These are phyloP conservation scores for Microglena sp. DNA, from an alignment of 139 green algal species.

Conservation along the genomic window DNA sequence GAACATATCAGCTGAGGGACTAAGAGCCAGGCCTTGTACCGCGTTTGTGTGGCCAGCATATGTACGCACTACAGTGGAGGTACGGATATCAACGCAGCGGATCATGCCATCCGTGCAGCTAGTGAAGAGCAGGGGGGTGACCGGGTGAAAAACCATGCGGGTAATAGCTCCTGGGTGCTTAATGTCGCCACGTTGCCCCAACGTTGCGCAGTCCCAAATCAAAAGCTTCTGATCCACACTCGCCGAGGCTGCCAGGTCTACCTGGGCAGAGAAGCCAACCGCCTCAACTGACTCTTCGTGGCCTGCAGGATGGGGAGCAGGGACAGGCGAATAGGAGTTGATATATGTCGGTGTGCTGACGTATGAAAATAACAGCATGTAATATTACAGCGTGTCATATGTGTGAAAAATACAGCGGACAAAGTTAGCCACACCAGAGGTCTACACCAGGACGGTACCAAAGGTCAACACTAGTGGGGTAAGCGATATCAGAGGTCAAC, in stretches of 20 bases:
- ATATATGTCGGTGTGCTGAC: slow-evolving; percentile 7
- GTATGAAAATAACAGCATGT: slow-evolving; percentile 46
- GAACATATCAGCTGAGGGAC: slow-evolving; percentile 50
- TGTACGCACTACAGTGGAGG: slow-evolving; percentile 30
- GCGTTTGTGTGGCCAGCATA: slow-evolving; percentile 47
- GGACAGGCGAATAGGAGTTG: background rate
- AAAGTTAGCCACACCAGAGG: too few relatives aligned
- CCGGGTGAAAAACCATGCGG: slow-evolving; percentile 48
- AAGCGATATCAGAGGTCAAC: too few relatives aligned
- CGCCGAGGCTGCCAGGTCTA: slow-evolving; percentile 48
- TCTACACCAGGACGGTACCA: too few relatives aligned
- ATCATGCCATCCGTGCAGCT: slow-evolving; percentile 68
- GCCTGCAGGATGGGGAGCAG: slow-evolving; percentile 22
- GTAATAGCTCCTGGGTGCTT: slow-evolving; percentile 59
- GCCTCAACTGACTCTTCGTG: slow-evolving; percentile 71
- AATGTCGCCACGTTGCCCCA: slow-evolving; percentile 39
- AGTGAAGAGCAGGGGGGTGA: slow-evolving; percentile 58
- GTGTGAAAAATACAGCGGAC: slow-evolving; percentile 42
- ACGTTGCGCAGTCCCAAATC: slow-evolving; percentile 59
- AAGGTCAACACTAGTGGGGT: too few relatives aligned
- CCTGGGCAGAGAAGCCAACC: slow-evolving; percentile 40
- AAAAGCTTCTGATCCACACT: slow-evolving; percentile 64
- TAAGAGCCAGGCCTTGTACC: slow-evolving; percentile 60
- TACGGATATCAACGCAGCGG: slow-evolving; percentile 70
- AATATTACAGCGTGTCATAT: too few relatives aligned